Evolutionary conservation across 352 stramenopile genomes (phyloP), one percentile per base, ranked within the genome.

Genomic region (Phytophthora tentaculata): DNA sequence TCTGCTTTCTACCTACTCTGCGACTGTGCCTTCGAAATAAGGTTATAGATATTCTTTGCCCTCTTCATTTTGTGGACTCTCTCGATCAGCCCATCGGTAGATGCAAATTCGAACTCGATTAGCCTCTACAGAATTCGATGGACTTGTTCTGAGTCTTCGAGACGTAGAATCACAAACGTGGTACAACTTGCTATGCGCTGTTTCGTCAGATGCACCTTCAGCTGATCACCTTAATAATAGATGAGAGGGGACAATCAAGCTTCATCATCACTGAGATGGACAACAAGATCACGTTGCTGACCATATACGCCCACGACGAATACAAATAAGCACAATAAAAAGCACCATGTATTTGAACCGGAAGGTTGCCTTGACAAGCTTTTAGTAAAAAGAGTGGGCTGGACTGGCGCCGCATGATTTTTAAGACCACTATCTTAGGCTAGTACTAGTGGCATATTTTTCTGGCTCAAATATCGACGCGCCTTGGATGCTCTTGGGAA

Each of bases 201-300:
- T 28, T 35, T 52, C 52, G 19, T 62, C 51, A 8, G 52, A 43
- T 1, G 20, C 29, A 1, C 56, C n/a, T n/a, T n/a, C n/a, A n/a
- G n/a, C n/a, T n/a, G n/a, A n/a, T n/a, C n/a, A n/a, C n/a, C n/a
- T n/a, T n/a, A n/a, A n/a, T n/a, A n/a, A n/a, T n/a, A n/a, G n/a
- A n/a, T n/a, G n/a, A n/a, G n/a, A n/a, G n/a, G n/a, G n/a, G n/a
- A n/a, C n/a, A n/a, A n/a, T 54, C 39, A 22, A 16, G 29, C 8
- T 60, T 60, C 8, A 44, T n/a, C 20, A n/a, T n/a, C n/a, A n/a
- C n/a, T n/a, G n/a, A n/a, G n/a, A 47, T 60, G 23, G 59, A 47
- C 49, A 66, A 54, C 49, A 60, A 54, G 48, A 54, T 66, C 49
- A 60, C 49, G 24, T 66, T 37, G 13, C 19, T 59, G 35, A 66